Base-by-base conservation (phyloP, 345 rosid species). In the Cardiospermum halicacabum region DNA sequence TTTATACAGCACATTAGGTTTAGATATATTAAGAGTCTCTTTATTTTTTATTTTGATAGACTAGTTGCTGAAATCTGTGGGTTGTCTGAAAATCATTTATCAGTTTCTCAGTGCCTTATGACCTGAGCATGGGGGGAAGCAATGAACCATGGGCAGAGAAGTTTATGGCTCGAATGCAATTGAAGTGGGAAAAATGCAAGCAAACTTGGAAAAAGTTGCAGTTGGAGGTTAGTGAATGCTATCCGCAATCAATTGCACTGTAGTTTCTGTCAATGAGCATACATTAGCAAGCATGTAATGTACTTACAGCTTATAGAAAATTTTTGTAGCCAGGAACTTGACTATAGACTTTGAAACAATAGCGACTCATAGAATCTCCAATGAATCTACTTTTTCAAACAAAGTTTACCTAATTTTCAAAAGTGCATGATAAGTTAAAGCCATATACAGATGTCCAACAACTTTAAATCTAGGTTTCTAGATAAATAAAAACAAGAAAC, bases 81-180 rank as follows among this genome's bases (percentile, higher is more conserved):
- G 8, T 48, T 18, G 8, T 36, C 31, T 37, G 7, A 64, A 58
- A 43, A 53, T 53, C 48, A 27, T 36, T 15, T 37, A 0, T 55
- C 85, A 93, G 98, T 72, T 93, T 93, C 70, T 86, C 96, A 0
- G 97, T 88, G 75, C 98, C 97, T 5, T 89, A 78, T 62, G 96
- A 90, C 21, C 77, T 88, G 74, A 93, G 98, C 87, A 86, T 86
- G 91, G 82, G 80, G 65, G 96, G 93, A 49, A 69, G 74, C 65
- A 82, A 82, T 7, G 98, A 92, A 65, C 78, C 77, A 0, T 88
- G 98, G 96, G 98, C 90, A 1, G 82, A 74, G 78, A 64, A 60
- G 51, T 86, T 89, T 74, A 54, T 89, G 36, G 78, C 69, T 34
- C 64, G 56, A 55, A 69, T 93, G 85, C 78, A 67, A 21, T 76